phyloP scores from a whole-genome alignment of 176 grass and related monocot species.

The Avena sativa region DNA sequence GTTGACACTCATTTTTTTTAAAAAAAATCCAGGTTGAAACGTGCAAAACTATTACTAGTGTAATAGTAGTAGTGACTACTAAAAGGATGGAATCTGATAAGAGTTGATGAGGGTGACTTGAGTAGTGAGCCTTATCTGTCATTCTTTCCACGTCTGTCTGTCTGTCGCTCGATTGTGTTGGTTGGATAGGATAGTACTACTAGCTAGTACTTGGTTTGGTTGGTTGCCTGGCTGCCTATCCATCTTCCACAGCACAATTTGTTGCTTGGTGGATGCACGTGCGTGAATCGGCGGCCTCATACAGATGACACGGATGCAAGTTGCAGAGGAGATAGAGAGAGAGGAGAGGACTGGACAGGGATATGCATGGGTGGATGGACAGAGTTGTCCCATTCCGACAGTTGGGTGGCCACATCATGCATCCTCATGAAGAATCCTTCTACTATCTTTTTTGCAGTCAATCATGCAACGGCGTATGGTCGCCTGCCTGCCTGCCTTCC shows the following conservation, averaged over 20 bases:
- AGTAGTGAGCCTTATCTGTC: background rate
- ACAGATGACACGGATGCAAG: background rate
- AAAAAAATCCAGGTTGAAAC: no score
- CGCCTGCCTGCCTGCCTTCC: background rate
- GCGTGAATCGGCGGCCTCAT: background rate
- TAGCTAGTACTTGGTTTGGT: no score
- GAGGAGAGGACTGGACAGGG: no score
- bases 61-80: no score
- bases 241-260: background rate
- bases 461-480: background rate
- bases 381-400: background rate
- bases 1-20: no score
- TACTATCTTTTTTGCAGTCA: no score
- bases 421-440: background rate
- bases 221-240: background rate
- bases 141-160: background rate
- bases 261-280: background rate
- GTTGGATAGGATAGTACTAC: no score
- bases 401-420: background rate
- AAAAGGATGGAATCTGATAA: background rate
- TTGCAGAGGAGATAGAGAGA: background rate
- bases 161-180: background rate
- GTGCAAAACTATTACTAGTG: no score
- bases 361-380: background rate
- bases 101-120: background rate